Conservation (phyloP, 2,329 filamentous ascomycete genomes). For the Venturia aucupariae region DNA sequence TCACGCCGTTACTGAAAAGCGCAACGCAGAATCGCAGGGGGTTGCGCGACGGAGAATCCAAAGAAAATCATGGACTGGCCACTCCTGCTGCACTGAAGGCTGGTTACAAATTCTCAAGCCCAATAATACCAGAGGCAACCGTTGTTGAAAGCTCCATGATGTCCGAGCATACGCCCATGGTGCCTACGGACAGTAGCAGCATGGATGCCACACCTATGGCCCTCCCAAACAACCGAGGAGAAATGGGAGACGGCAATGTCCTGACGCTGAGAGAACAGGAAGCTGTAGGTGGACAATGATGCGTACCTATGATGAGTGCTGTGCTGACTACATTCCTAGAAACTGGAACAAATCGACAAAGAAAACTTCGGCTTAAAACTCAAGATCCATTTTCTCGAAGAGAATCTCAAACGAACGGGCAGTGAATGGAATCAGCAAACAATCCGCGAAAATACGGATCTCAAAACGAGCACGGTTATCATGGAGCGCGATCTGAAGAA, state of each 20-base stretch:
- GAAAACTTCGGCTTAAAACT: conserved; percentile 96
- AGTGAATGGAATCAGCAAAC: conserved; percentile 84
- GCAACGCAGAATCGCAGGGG: conserved; percentile 60
- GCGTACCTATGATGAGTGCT: neutral
- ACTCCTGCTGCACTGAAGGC: conserved; percentile 61
- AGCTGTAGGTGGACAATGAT: conserved; percentile 46
- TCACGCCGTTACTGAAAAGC: conserved; percentile 85
- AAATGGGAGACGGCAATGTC: conserved; percentile 69
- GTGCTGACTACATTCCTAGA: conserved; percentile 29
- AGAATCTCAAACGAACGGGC: conserved; percentile 76
- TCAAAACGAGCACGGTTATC: conserved; percentile 86
- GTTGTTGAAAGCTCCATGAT: conserved; percentile 55
- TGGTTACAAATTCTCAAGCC: conserved; percentile 59
- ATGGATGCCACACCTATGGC: conserved; percentile 68
- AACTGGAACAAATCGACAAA: conserved; percentile 92
- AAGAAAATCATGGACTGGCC: conserved; percentile 36
- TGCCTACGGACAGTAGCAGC: conserved; percentile 70
- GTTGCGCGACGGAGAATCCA: conserved; percentile 22
- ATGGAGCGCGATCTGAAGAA: conserved; percentile 80
- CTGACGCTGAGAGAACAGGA: conserved; percentile 91
- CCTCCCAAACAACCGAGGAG: conserved; percentile 51
- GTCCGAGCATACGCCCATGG: conserved; percentile 61
- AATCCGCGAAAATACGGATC: conserved; percentile 87
- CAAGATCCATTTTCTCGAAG: conserved; percentile 94
- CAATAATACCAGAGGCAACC: conserved; percentile 66